These are phyloP conservation scores for Nosema bombycis DNA, from an alignment of 371 early-diverging fungal genomes.

Conservation along the genomic window DNA sequence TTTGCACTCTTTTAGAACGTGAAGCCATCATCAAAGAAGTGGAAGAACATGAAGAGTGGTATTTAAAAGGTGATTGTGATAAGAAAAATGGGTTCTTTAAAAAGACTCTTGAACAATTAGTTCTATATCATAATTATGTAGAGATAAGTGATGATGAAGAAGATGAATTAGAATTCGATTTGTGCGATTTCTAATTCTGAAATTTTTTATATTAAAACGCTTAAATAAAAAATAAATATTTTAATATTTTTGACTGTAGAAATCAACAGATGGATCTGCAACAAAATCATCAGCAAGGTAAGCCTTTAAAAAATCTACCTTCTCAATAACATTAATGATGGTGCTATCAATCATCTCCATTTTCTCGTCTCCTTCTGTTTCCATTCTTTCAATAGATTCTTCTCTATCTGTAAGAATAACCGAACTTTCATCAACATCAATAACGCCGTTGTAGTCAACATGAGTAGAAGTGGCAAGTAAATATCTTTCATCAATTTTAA, in stretches of 20 bases:
- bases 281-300: constrained; percentile 54
- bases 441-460: constrained; percentile 37
- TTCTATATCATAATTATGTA: constrained; percentile 22
- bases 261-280: constrained; percentile 49
- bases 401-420: constrained; percentile 33
- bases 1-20: constrained; percentile 51
- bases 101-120: constrained; percentile 28
- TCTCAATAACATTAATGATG: constrained; percentile 39
- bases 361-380: constrained; percentile 31
- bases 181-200: constrained; percentile 19
- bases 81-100: constrained; percentile 58
- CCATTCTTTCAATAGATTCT: constrained; percentile 28
- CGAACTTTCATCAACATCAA: constrained; percentile 23
- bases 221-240: constrained; percentile 11
- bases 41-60: constrained; percentile 49
- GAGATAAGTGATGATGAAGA: constrained; percentile 24
- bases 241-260: constrained; percentile 59
- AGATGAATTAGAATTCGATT: constrained; percentile 34
- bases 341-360: constrained; percentile 37
- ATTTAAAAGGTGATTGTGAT: constrained; percentile 40
- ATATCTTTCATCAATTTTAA: constrained; percentile 63
- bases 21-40: constrained; percentile 52
- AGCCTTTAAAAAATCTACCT: constrained; percentile 44
- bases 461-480: constrained; percentile 53
- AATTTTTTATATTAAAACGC: background rate